Evolutionary conservation across 441 rosid genomes (phyloP), one percentile per base, ranked within the genome.

Genomic region (Manihot esculenta): DNA sequence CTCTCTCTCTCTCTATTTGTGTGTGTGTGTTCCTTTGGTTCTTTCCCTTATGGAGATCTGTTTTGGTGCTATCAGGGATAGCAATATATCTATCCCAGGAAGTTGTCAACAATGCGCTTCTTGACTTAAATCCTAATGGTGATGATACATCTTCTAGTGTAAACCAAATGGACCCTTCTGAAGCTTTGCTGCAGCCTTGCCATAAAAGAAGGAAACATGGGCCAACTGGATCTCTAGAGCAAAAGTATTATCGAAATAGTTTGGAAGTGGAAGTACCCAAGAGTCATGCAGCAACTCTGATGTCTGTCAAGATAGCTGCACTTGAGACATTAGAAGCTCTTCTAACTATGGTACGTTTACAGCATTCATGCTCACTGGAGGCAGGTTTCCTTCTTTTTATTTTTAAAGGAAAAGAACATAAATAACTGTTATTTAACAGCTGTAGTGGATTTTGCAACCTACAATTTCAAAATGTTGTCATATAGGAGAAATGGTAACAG

Each of bases 261-360:
- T 70, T 72, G 75, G 85, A 83, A 77, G 74, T 75, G 53, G 83
- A 80, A 82, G 76, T 78, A 54, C 74, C 80, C 27, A 78, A 69
- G 62, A 76, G 69, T 70, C 61, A 55, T 72, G 69, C 68, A 7
- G 62, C 35, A 62, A 70, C 78, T 74, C 83, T 79, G 11, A 71
- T 78, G 63, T 74, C 88, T 68, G 71, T 92, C 50, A 87, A 92
- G 83, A 85, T 89, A 79, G 97, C 97, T 62, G 90, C 97, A 59
- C 80, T 94, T 56, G 94, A 86, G 82, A 83, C 93, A 48, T 76
- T 94, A 61, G 91, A 90, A 83, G 77, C 85, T 72, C 90, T 90
- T 81, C 85, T 94, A 18, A 87, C 81, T 26, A 92, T 85, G 85
- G 98, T 94, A 86, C 69, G 92, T 69, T 48, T 62, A 67, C 6